Evolutionary conservation across 2,329 filamentous ascomycete species (phyloP).

Genomic region (Pezicula radicicola): DNA sequence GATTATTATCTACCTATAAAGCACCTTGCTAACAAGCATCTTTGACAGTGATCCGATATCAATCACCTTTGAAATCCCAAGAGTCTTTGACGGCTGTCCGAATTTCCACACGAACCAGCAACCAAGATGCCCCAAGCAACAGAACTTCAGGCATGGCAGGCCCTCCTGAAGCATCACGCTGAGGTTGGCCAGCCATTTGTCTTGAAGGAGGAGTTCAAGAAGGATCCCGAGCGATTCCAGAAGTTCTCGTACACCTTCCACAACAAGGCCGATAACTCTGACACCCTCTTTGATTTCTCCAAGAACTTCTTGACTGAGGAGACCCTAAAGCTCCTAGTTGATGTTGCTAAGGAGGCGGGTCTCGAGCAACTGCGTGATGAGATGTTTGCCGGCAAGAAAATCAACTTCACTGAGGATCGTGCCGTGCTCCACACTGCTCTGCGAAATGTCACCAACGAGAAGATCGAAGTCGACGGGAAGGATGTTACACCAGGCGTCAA

Average conservation of each 20-base stretch:
- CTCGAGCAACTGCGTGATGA: slow-evolving; percentile 92
- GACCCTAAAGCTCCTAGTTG: slow-evolving; percentile 79
- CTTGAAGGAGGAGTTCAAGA: slow-evolving; percentile 87
- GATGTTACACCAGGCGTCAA: slow-evolving; percentile 95
- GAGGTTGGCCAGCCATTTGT: slow-evolving; percentile 84
- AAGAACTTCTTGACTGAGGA: slow-evolving; percentile 98
- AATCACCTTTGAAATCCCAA: too few relatives aligned
- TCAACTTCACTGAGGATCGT: slow-evolving; percentile 97
- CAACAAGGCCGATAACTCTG: slow-evolving; percentile 72
- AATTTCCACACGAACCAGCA: slow-evolving; percentile 1
- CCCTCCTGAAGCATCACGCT: slow-evolving; percentile 88
- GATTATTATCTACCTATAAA: too few relatives aligned
- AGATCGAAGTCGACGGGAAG: slow-evolving; percentile 80
- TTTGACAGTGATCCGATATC: too few relatives aligned
- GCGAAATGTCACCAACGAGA: slow-evolving; percentile 82
- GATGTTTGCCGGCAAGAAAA: slow-evolving; percentile 97
- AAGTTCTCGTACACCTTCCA: slow-evolving; percentile 87
- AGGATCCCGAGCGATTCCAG: slow-evolving; percentile 82
- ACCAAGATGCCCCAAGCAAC: slow-evolving; percentile 74
- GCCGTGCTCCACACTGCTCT: slow-evolving; percentile 95
- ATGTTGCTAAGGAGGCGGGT: slow-evolving; percentile 88
- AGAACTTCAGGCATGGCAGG: slow-evolving; percentile 81
- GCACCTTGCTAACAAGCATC: too few relatives aligned
- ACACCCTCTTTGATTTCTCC: slow-evolving; percentile 97
- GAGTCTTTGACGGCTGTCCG: neutral